Conservation (phyloP, 2,329 filamentous ascomycete species). For the Setomelanomma holmii region DNA sequence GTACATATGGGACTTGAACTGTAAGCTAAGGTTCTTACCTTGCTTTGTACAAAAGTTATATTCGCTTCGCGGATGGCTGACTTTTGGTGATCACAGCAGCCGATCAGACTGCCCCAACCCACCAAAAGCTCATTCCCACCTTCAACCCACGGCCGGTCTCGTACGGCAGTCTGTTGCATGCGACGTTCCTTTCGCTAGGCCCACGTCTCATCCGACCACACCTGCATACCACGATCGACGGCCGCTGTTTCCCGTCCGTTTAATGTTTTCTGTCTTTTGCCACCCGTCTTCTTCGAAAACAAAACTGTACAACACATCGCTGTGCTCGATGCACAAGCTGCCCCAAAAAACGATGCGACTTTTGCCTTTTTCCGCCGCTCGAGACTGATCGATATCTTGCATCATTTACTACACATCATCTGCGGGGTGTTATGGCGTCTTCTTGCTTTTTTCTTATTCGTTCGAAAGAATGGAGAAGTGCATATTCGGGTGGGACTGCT, state of each 20-base stretch:
- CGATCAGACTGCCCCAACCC: constrained; percentile 17
- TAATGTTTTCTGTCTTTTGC: constrained; percentile 7
- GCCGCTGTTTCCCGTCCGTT: constrained; percentile 5
- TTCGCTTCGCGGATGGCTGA: constrained; percentile 41
- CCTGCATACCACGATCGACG: constrained; percentile 2
- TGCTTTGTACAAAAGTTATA: constrained; percentile 43
- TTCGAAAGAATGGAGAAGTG: background rate
- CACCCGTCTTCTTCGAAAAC: constrained; percentile 1
- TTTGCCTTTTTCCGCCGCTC: constrained; percentile 1
- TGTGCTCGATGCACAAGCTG: constrained; percentile 14
- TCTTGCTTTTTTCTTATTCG: constrained; percentile 8
- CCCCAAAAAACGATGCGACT: constrained; percentile 18
- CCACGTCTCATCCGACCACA: constrained; percentile 31
- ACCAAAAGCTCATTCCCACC: constrained; percentile 23
- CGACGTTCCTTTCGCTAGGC: constrained; percentile 49
- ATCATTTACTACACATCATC: constrained; percentile 20
- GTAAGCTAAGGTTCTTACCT: constrained; percentile 44
- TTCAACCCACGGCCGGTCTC: constrained; percentile 21
- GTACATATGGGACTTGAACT: constrained; percentile 3
- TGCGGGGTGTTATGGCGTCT: constrained; percentile 25
- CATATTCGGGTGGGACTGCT: background rate
- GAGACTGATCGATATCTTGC: constrained; percentile 4
- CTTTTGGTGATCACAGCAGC: constrained; percentile 34
- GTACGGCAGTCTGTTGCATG: constrained; percentile 17
- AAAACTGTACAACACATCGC: constrained; percentile 28